Base-by-base conservation (phyloP, 1,139 yeast genomes). In the Magnusiomyces suaveolens region DNA sequence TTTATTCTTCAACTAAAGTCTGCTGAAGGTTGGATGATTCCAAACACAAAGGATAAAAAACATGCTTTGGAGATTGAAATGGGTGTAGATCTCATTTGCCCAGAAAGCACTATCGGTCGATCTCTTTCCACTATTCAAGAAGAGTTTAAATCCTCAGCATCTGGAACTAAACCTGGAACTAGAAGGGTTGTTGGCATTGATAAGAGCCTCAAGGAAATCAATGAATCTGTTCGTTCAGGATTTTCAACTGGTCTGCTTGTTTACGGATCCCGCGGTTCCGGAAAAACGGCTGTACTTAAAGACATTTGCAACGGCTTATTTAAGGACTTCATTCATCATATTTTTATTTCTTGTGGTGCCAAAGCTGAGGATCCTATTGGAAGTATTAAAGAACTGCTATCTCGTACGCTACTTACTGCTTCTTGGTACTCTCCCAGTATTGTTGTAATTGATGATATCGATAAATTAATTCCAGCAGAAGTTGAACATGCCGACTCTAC, bases 381-480 rank as follows among this genome's bases (percentile, higher is more conserved):
- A 8, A 76, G 75, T 39, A 69, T 87, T 52, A 75, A 76, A 51
- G 79, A 73, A 25, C 64, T 77, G 29, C 62, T 88, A 43, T 72
- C 72, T 24, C 76, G 76, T 50, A 75, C 82, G 72, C 66, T 84
- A 26, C 77, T 78, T 49, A 79, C 78, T 56, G 81, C 90, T 39
- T 75, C 85, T 24, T 88, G 96, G 95, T 80, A 82, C 64, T 76
- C 85, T 26, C 97, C 97, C 0, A 74, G 92, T 0, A 72, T 89
- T 1, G 68, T 92, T 2, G 70, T 90, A 1, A 67, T 92, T 39
- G 97, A 92, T 62, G 89, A 89, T 62, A 68, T 89, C n/a, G 96
- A 90, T 62, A 78, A 80, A 60, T 65, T 90, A 14, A 75, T 89
- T 48, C 80, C 87, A 0, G 86, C 85, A 0, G 94, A 85, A 60